phyloP scores from a whole-genome alignment of 2,329 filamentous ascomycete species.

The Diaporthe batatas region DNA sequence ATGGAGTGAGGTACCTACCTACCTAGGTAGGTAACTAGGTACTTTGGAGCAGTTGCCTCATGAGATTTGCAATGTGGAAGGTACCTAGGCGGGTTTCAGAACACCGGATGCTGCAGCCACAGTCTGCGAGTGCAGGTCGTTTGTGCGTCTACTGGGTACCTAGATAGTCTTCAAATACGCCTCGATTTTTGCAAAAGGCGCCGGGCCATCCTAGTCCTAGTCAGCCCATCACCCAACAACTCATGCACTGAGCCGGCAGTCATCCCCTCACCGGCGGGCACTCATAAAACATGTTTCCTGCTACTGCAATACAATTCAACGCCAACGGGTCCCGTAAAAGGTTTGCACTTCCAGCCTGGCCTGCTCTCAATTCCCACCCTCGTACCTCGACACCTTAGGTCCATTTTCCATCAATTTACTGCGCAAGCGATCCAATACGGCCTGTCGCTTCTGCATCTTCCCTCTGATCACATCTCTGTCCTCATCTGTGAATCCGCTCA shows the following conservation, averaged over 20 bases:
- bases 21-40: too few relatives aligned
- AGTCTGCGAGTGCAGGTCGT: background rate
- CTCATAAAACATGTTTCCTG: background rate
- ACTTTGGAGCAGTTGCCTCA: background rate
- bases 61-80: background rate
- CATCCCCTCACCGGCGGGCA: background rate
- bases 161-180: background rate
- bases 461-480: slow-evolving; percentile 70
- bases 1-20: too few relatives aligned
- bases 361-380: slow-evolving; percentile 42
- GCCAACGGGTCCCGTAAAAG: background rate
- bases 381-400: slow-evolving; percentile 60
- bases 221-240: slow-evolving; percentile 8
- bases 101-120: background rate
- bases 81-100: too few relatives aligned
- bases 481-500: slow-evolving; percentile 70
- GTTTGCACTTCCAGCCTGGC: background rate
- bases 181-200: background rate
- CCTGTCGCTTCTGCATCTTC: slow-evolving; percentile 66
- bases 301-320: background rate
- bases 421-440: slow-evolving; percentile 66
- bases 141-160: background rate
- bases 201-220: slow-evolving; percentile 9
- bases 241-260: background rate
- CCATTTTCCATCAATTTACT: slow-evolving; percentile 63